Conservation (phyloP, 2,329 filamentous ascomycete species). For the Claviceps digitariae region DNA sequence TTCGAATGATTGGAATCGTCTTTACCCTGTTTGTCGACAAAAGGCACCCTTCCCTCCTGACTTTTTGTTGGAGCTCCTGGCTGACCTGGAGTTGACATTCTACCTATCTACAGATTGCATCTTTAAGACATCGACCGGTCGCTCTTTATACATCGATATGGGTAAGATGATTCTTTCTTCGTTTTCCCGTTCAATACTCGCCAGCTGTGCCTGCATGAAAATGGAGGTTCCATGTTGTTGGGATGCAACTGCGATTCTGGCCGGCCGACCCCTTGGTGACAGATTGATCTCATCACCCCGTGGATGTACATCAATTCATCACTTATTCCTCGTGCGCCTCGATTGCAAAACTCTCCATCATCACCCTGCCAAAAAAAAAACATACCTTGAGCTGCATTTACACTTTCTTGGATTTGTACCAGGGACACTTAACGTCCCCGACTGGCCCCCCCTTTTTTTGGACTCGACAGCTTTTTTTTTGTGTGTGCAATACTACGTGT, state of each 20-base stretch:
- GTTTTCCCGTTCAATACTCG: not conserved
- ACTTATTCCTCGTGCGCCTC: slow-evolving; percentile 6
- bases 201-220: slow-evolving; percentile 6
- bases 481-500: slow-evolving; percentile 10
- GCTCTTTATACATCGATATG: slow-evolving; percentile 28
- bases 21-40: not conserved
- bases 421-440: slow-evolving; percentile 2
- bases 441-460: slow-evolving; percentile 15
- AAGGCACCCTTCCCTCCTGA: slow-evolving; percentile 11
- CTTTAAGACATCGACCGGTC: slow-evolving; percentile 16
- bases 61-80: slow-evolving; percentile 8
- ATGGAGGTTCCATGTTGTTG: slow-evolving; percentile 9
- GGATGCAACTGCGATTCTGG: slow-evolving; percentile 10
- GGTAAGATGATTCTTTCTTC: slow-evolving; percentile 25
- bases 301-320: slow-evolving; percentile 1
- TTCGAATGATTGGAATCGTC: not conserved
- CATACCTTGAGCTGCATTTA: slow-evolving; percentile 30
- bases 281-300: slow-evolving; percentile 4
- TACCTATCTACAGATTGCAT: slow-evolving; percentile 8
- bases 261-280: slow-evolving; percentile 4
- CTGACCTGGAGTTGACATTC: slow-evolving; percentile 8
- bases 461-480: slow-evolving; percentile 13
- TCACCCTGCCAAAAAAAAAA: slow-evolving; percentile 18
- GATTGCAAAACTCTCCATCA: not conserved
- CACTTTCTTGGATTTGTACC: slow-evolving; percentile 28